A percentile compares a stretch with the other conserved stretches of the same genome.
phyloP scores from a whole-genome alignment of 768 basidiomycete species.

The Lactarius akahatsu region DNA sequence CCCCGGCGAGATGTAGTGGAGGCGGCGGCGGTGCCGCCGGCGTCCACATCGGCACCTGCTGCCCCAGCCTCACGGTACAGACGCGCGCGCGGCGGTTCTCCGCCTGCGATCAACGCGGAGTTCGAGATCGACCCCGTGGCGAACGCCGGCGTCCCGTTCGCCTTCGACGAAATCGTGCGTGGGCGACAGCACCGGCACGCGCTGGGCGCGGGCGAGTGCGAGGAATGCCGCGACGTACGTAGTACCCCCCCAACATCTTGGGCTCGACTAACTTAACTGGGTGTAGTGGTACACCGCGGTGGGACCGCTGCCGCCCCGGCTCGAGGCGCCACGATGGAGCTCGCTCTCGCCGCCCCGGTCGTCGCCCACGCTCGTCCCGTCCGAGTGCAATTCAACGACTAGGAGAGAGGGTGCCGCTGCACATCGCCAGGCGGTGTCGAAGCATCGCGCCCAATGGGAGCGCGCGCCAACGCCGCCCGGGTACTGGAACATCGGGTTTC shows the following conservation, averaged over 20 bases:
- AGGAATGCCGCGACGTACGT: conserved; percentile 73
- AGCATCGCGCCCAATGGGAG: conserved; percentile 71
- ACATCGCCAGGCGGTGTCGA: conserved; percentile 71
- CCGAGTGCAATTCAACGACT: conserved; percentile 7
- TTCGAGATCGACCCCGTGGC: conserved; percentile 64
- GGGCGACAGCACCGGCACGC: conserved; percentile 57
- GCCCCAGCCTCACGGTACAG: conserved; percentile 7
- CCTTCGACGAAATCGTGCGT: conserved; percentile 78
- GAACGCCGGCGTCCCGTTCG: conserved; percentile 65
- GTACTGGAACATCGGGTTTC: conserved; percentile 92
- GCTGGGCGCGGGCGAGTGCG: conserved; percentile 78
- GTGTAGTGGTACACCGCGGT: conserved; percentile 76
- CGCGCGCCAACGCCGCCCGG: conserved; percentile 75
- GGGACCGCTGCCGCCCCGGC: conserved; percentile 64
- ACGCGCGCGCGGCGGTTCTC: background rate
- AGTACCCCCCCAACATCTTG: too few species aligned
- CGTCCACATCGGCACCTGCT: background rate
- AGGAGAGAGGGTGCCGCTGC: conserved; percentile 28
- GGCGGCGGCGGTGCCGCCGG: background rate
- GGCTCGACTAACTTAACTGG: too few species aligned
- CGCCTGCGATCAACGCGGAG: conserved; percentile 22
- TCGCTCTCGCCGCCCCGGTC: conserved; percentile 48
- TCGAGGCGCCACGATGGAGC: conserved; percentile 72
- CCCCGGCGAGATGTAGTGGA: conserved; percentile 9
- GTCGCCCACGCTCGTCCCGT: conserved; percentile 3